Evolutionary conservation across 768 basidiomycete species (phyloP), one percentile per base, ranked within the genome.

Genomic region (Hericium coralloides): DNA sequence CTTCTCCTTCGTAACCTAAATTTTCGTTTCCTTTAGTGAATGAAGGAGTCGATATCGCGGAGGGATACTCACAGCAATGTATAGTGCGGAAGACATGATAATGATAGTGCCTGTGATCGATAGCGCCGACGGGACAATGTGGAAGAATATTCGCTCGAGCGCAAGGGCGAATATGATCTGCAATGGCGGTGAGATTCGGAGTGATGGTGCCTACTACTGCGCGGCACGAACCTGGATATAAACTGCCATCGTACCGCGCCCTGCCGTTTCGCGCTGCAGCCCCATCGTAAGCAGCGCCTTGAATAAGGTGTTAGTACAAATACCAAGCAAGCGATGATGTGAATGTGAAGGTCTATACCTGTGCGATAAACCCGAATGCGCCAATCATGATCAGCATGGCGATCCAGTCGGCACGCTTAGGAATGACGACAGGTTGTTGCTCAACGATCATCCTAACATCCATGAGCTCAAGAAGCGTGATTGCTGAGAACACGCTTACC

Each of bases 121-220:
- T 26, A 87, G 70, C 1, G 73, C 60, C 1, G 85, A 78, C 0
- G 87, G 88, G 5, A 72, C 66, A 0, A 76, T 76, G 48, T 81
- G 73, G 68, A 92, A 89, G 62, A 87, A 77, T 43, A 85, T 59
- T 4, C 79, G 72, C 66, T 93, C 86, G 12, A 90, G 72, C 15
- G 83, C 65, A 2, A 78, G 72, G 0, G 87, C 82, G 64, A 85
- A 91, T n/a, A 89, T 72, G 38, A 91, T 77, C 78, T 87, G 60
- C 20, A 2, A 22, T 17, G n/a, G 36, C 7, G 17, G 17, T 43
- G n/a, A 47, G 15, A 18, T 10, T 1, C 47, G 43, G 17, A 38
- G 7, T 25, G 41, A 20, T 55, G 70, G 58, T 12, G 39, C 9
- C 31, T n/a, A 9, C 8, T 31, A 9, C 31, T 31, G 17, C 53